Percentiles rank a stretch among this genome's conserved stretches.
These are phyloP conservation scores for Typha latifolia DNA, from an alignment of 176 grass and related monocot genomes.

Conservation along the genomic window DNA sequence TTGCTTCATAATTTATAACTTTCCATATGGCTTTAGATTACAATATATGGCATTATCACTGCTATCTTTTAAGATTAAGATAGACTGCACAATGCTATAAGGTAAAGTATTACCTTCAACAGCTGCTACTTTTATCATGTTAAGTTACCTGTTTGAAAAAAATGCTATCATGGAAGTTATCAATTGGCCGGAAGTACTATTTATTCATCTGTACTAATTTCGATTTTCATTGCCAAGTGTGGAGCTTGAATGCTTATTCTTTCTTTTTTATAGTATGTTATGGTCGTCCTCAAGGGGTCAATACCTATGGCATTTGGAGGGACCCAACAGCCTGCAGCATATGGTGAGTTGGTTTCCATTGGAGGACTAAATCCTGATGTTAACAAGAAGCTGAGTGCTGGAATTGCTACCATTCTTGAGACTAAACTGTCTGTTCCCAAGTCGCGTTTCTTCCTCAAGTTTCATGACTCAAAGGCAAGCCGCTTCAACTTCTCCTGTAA, in stretches of 20 bases:
- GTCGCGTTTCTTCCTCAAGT: slow-evolving; percentile 77
- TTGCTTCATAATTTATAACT: too few species aligned
- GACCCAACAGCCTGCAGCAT: slow-evolving; percentile 67
- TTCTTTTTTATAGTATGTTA: slow-evolving; percentile 55
- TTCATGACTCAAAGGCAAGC: slow-evolving; percentile 66
- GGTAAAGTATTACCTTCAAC: too few species aligned
- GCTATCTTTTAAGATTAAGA: too few species aligned
- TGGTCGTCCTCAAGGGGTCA: slow-evolving; percentile 79
- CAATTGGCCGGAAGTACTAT: neutral
- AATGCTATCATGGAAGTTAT: neutral
- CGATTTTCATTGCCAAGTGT: neutral
- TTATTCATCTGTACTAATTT: neutral
- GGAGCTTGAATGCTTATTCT: slow-evolving; percentile 4
- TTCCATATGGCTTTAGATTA: too few species aligned
- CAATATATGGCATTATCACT: too few species aligned
- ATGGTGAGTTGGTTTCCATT: slow-evolving; percentile 68
- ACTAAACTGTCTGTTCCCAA: slow-evolving; percentile 62
- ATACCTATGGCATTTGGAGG: slow-evolving; percentile 80
- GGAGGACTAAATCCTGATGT: slow-evolving; percentile 57
- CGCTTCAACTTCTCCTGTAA: neutral
- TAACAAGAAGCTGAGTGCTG: slow-evolving; percentile 78
- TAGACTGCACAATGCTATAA: too few species aligned
- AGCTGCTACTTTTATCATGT: too few species aligned
- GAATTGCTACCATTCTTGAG: slow-evolving; percentile 53
- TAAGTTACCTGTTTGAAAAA: too few species aligned